phyloP scores from a whole-genome alignment of 2,329 filamentous ascomycete species.

The Fusarium compactum region DNA sequence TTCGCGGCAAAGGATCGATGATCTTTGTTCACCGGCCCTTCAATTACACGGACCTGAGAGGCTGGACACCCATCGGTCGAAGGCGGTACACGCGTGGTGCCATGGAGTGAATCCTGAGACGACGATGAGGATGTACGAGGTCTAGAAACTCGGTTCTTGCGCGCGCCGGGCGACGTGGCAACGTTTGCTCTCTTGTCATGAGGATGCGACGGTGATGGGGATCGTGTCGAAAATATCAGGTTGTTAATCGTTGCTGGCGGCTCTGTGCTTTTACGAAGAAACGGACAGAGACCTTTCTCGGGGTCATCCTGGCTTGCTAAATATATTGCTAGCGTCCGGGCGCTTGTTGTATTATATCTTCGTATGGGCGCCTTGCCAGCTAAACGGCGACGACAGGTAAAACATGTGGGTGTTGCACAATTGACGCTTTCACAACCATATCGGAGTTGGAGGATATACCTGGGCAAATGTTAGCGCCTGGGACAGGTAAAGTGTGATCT shows the following conservation, averaged over 20 bases:
- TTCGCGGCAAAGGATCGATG: constrained; percentile 72
- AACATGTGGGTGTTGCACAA: constrained; percentile 83
- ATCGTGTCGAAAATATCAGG: constrained; percentile 58
- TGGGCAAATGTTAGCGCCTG: constrained; percentile 52
- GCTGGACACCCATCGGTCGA: neutral
- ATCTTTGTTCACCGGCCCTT: constrained; percentile 64
- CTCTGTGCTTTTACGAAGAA: constrained; percentile 57
- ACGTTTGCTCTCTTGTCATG: constrained; percentile 32
- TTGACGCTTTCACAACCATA: constrained; percentile 77
- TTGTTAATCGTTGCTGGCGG: constrained; percentile 61
- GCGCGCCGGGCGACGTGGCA: constrained; percentile 6
- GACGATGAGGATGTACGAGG: constrained; percentile 18
- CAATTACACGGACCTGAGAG: constrained; percentile 55
- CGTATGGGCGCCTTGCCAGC: constrained; percentile 77
- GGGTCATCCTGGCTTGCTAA: constrained; percentile 85
- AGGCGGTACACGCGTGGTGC: neutral
- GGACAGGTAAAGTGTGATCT: neutral
- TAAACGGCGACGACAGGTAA: constrained; percentile 78
- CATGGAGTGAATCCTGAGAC: constrained; percentile 1
- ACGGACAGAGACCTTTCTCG: constrained; percentile 74
- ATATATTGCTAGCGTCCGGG: constrained; percentile 82
- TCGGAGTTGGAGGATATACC: constrained; percentile 84
- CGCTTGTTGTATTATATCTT: constrained; percentile 83
- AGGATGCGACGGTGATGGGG: constrained; percentile 35
- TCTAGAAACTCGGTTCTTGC: constrained; percentile 15